These are phyloP conservation scores for Globisporangium megalacanthum DNA, from an alignment of 352 stramenopile genomes.

Conservation along the genomic window DNA sequence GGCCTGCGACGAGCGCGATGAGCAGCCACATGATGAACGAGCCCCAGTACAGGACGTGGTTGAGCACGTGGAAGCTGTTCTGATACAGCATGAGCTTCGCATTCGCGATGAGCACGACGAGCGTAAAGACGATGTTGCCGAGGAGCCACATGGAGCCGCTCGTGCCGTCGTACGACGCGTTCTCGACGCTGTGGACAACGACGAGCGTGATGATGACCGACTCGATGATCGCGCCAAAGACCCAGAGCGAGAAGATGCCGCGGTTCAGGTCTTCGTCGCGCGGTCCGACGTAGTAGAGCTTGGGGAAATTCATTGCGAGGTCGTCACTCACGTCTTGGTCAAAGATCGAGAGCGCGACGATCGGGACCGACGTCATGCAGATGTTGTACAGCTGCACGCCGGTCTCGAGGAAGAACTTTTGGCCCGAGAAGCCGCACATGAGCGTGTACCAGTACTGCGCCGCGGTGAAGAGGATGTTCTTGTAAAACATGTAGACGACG, in stretches of 20 bases:
- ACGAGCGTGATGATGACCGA: constrained; percentile 70
- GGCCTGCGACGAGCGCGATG: constrained; percentile 46
- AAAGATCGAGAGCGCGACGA: constrained; percentile 62
- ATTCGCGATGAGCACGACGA: constrained; percentile 75
- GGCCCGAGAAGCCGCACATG: constrained; percentile 66
- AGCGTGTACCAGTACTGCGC: constrained; percentile 77
- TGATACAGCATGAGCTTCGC: constrained; percentile 77
- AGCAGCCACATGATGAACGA: constrained; percentile 63
- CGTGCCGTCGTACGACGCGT: constrained; percentile 24
- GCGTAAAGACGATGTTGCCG: constrained; percentile 76
- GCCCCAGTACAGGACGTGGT: constrained; percentile 57
- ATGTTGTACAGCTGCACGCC: constrained; percentile 83
- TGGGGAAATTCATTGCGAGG: constrained; percentile 63
- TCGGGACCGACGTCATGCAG: constrained; percentile 57
- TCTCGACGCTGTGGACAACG: constrained; percentile 33
- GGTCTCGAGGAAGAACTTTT: constrained; percentile 83
- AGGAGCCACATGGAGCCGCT: constrained; percentile 71
- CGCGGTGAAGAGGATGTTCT: constrained; percentile 83
- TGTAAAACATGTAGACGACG: constrained; percentile 93
- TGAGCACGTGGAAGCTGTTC: constrained; percentile 66
- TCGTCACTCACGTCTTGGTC: constrained; percentile 69
- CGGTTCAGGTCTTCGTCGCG: constrained; percentile 66
- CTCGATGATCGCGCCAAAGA: constrained; percentile 63
- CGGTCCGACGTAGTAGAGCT: constrained; percentile 59
- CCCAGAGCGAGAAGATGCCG: constrained; percentile 58